Percentiles rank a stretch among this genome's conserved stretches.
Conservation (phyloP, 108 stramenopile species). For the Seminavis robusta region DNA sequence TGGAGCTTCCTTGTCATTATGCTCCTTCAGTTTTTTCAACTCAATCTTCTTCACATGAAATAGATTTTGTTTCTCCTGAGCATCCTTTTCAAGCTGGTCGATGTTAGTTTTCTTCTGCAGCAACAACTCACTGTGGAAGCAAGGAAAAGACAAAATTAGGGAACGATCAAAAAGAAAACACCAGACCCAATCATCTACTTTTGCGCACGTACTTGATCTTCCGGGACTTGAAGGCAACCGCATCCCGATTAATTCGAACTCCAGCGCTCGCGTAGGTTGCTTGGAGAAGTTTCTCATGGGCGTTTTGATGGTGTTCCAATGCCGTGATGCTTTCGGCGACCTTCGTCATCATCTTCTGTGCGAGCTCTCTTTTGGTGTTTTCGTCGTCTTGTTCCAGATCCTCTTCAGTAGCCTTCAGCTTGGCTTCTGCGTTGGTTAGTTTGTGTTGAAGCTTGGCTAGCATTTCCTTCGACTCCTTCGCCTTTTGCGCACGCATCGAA, state of each 20-base stretch:
- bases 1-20: conserved; percentile 29
- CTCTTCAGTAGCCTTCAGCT: conserved; percentile 52
- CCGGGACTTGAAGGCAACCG: conserved; percentile 31
- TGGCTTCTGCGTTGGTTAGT: conserved; percentile 40
- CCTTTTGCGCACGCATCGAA: conserved; percentile 19
- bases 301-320: conserved; percentile 42
- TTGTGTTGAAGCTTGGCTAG: conserved; percentile 29
- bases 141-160: no score
- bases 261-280: conserved; percentile 35
- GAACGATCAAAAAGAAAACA: conserved; percentile 1
- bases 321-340: conserved; percentile 29
- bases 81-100: conserved; percentile 5
- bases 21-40: conserved; percentile 2
- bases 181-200: neutral
- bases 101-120: conserved; percentile 6
- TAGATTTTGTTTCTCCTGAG: neutral
- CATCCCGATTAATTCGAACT: conserved; percentile 49
- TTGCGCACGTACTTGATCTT: conserved; percentile 38
- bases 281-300: conserved; percentile 51
- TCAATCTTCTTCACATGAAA: conserved; percentile 2
- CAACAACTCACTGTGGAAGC: no score
- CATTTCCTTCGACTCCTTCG: conserved; percentile 25
- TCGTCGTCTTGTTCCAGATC: conserved; percentile 48
- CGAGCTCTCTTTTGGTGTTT: conserved; percentile 46
- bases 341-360: conserved; percentile 42